Percentiles rank a stretch among this genome's conserved stretches.
phyloP scores from a whole-genome alignment of 1,139 yeast genomes.

The Debaryomyces nepalensis region DNA sequence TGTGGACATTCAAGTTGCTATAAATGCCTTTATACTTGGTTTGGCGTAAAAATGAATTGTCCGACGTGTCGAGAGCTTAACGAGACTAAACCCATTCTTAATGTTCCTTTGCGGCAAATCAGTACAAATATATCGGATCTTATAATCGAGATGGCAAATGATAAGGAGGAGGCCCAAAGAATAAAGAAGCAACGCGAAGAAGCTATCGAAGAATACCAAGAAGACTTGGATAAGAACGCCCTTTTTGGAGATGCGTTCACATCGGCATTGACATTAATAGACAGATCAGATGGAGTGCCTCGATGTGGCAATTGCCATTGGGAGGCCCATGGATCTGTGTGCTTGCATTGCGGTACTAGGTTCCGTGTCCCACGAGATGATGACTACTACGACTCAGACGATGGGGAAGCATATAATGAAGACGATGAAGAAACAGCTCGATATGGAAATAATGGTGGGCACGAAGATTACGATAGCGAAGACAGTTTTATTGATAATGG shows the following conservation, averaged over 20 bases:
- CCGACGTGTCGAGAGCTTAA: slow-evolving; percentile 58
- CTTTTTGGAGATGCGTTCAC: slow-evolving; percentile 57
- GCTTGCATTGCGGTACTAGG: slow-evolving; percentile 58
- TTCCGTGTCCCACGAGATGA: slow-evolving; percentile 38
- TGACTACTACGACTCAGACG: slow-evolving; percentile 33
- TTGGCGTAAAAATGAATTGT: slow-evolving; percentile 52
- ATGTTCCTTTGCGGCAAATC: slow-evolving; percentile 47
- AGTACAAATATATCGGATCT: slow-evolving; percentile 35
- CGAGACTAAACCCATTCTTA: slow-evolving; percentile 47
- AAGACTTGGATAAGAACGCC: slow-evolving; percentile 38
- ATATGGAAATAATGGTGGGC: slow-evolving; percentile 20
- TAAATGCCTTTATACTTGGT: slow-evolving; percentile 57
- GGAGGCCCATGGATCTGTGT: slow-evolving; percentile 68
- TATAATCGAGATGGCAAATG: slow-evolving; percentile 30
- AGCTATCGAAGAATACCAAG: slow-evolving; percentile 37
- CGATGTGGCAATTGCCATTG: slow-evolving; percentile 82
- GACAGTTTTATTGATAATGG: slow-evolving; percentile 37
- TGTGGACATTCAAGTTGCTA: slow-evolving; percentile 55
- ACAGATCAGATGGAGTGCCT: slow-evolving; percentile 75
- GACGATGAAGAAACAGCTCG: slow-evolving; percentile 28
- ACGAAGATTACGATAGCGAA: slow-evolving; percentile 31
- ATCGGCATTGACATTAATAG: slow-evolving; percentile 55
- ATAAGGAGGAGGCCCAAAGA: slow-evolving; percentile 25
- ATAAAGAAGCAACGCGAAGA: slow-evolving; percentile 29
- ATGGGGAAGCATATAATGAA: slow-evolving; percentile 31